Conservation (phyloP, 495 filamentous ascomycete species). For the Penicillium desertorum region DNA sequence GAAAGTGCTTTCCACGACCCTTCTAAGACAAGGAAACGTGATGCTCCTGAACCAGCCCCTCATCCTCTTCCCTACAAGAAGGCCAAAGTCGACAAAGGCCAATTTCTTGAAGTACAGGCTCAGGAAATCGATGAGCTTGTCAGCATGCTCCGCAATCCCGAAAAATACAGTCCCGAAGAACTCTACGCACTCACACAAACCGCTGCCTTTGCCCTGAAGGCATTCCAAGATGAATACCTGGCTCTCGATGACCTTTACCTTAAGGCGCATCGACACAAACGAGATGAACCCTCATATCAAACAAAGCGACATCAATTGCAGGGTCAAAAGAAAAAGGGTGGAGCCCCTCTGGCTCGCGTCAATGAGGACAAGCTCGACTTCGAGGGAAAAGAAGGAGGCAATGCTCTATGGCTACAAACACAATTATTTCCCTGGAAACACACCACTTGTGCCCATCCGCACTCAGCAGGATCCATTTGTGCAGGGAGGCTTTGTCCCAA, state of each 20-base stretch:
- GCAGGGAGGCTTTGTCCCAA: constrained; percentile 48
- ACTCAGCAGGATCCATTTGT: constrained; percentile 42
- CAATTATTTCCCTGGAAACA: constrained; percentile 17
- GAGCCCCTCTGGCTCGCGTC: constrained; percentile 21
- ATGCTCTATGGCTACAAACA: constrained; percentile 47
- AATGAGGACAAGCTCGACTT: constrained; percentile 26
- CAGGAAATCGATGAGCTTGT: constrained; percentile 33
- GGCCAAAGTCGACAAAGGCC: constrained; percentile 32
- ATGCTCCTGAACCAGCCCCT: constrained; percentile 45
- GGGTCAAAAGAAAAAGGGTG: constrained; percentile 23
- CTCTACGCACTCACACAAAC: constrained; percentile 56
- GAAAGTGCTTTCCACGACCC: constrained; percentile 31
- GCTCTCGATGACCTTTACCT: constrained; percentile 58
- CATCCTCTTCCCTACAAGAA: constrained; percentile 47
- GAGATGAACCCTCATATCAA: constrained; percentile 12
- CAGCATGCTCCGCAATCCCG: constrained; percentile 38
- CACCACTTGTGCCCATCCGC: constrained; percentile 14
- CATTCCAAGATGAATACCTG: constrained; percentile 65
- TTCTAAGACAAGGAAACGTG: constrained; percentile 41
- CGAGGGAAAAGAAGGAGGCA: constrained; percentile 46
- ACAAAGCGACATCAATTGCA: constrained; percentile 20
- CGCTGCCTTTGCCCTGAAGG: constrained; percentile 51
- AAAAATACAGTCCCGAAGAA: constrained; percentile 41
- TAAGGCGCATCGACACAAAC: constrained; percentile 43
- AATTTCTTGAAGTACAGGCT: constrained; percentile 47